phyloP scores from a whole-genome alignment of 73 alveolate genomes.

The Symbiodinium pilosum region DNA sequence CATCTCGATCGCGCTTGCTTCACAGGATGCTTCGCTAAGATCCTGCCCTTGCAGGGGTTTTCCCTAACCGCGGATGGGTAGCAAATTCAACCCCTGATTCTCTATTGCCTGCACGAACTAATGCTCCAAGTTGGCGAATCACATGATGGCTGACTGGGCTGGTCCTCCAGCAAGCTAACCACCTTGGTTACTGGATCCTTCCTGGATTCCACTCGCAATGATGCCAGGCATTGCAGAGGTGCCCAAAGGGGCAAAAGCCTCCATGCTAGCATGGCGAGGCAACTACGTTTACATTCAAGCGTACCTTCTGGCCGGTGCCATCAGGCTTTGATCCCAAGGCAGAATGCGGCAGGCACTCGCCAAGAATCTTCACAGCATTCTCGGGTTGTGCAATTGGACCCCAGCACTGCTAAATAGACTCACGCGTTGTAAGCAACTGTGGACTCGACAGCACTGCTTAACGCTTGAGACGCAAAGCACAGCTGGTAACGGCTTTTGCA shows the following conservation, averaged over 20 bases:
- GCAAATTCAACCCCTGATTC: too few species aligned
- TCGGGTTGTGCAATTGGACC: too few species aligned
- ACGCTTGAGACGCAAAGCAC: too few species aligned
- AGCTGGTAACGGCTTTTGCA: too few species aligned
- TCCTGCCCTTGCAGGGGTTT: neutral
- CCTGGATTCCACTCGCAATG: slow-evolving; percentile 1
- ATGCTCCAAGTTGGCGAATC: neutral
- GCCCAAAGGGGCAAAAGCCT: neutral
- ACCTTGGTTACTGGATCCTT: slow-evolving; percentile 37
- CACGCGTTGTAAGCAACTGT: neutral
- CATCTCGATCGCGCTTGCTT: neutral
- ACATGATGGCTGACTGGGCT: neutral
- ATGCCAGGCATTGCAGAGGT: neutral
- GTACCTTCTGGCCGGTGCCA: neutral
- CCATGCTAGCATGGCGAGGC: slow-evolving; percentile 13
- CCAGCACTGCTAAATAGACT: too few species aligned
- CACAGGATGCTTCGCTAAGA: neutral
- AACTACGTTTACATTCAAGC: slow-evolving; percentile 6
- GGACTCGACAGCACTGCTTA: too few species aligned
- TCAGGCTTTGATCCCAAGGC: too few species aligned
- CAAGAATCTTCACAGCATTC: too few species aligned
- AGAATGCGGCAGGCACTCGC: too few species aligned
- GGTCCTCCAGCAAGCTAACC: slow-evolving; percentile 21
- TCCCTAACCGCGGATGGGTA: neutral
- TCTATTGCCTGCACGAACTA: too few species aligned